phyloP scores from a whole-genome alignment of 176 grass and related monocot species.

The Rhynchospora pubera region DNA sequence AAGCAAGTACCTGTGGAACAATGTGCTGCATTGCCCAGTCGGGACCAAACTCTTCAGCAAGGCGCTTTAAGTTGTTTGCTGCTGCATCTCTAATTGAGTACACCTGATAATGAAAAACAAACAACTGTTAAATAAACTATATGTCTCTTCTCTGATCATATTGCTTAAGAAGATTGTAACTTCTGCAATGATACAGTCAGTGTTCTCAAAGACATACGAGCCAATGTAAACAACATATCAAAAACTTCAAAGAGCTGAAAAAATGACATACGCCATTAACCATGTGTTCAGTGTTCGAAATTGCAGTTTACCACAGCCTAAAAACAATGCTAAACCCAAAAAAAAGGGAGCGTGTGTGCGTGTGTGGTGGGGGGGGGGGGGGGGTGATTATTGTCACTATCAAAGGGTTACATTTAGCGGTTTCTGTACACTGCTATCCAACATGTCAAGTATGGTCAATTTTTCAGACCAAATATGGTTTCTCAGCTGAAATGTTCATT shows the following conservation, averaged over 20 bases:
- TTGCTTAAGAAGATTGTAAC: neutral
- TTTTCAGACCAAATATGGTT: too few relatives aligned
- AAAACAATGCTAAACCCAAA: too few relatives aligned
- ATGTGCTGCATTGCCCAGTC: constrained; percentile 97
- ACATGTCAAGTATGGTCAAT: too few relatives aligned
- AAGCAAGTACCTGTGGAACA: constrained; percentile 59
- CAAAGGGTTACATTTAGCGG: too few relatives aligned
- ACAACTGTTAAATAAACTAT: neutral
- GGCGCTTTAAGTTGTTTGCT: constrained; percentile 84
- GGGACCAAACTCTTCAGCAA: constrained; percentile 90
- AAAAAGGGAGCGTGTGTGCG: too few relatives aligned
- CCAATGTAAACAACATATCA: neutral
- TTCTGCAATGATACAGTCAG: neutral
- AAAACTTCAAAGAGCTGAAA: neutral
- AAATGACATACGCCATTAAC: neutral
- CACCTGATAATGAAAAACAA: constrained; percentile 45
- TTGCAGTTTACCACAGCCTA: too few relatives aligned
- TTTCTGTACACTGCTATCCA: too few relatives aligned
- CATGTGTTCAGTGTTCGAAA: too few relatives aligned
- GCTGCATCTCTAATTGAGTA: constrained; percentile 95
- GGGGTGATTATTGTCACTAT: too few relatives aligned
- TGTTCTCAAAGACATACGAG: neutral
- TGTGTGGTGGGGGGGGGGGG: too few relatives aligned
- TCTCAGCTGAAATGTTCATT: too few relatives aligned
- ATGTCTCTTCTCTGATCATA: neutral